Evolutionary conservation across 495 filamentous ascomycete genomes (phyloP).

Genomic region (Hypoxylon subgilvum): DNA sequence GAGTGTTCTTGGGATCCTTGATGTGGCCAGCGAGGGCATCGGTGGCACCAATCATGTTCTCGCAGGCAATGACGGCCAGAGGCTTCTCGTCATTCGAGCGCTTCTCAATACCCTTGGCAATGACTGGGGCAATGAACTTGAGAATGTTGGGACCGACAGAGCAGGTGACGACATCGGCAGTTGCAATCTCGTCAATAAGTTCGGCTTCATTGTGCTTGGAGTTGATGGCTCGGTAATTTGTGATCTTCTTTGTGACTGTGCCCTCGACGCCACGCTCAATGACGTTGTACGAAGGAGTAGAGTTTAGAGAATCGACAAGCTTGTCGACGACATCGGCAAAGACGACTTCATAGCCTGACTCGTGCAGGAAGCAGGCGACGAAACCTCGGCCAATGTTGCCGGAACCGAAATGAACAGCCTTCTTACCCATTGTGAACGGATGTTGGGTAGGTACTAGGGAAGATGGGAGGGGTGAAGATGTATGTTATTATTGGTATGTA

Average conservation of each 20-base stretch:
- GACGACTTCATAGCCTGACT: constrained; percentile 87
- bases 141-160: constrained; percentile 95
- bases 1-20: constrained; percentile 71
- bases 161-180: constrained; percentile 90
- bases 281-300: constrained; percentile 78
- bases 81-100: constrained; percentile 71
- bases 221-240: constrained; percentile 95
- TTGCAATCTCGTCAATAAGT: constrained; percentile 81
- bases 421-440: constrained; percentile 65
- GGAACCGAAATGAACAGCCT: constrained; percentile 91
- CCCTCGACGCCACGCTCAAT: constrained; percentile 90
- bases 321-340: constrained; percentile 90
- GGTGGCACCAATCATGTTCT: constrained; percentile 94
- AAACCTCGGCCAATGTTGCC: constrained; percentile 81
- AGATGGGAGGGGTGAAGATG: background rate
- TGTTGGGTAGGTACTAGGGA: background rate
- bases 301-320: constrained; percentile 77
- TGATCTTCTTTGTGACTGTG: constrained; percentile 79
- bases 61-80: constrained; percentile 91
- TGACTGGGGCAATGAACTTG: constrained; percentile 91
- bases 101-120: constrained; percentile 85
- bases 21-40: constrained; percentile 81
- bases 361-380: constrained; percentile 74
- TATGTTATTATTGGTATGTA: background rate
- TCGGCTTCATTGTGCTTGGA: constrained; percentile 80